Percentiles rank a stretch among this genome's conserved stretches.
phyloP scores from a whole-genome alignment of 2,329 filamentous ascomycete genomes.

The Beauveria scarabaeidicola region DNA sequence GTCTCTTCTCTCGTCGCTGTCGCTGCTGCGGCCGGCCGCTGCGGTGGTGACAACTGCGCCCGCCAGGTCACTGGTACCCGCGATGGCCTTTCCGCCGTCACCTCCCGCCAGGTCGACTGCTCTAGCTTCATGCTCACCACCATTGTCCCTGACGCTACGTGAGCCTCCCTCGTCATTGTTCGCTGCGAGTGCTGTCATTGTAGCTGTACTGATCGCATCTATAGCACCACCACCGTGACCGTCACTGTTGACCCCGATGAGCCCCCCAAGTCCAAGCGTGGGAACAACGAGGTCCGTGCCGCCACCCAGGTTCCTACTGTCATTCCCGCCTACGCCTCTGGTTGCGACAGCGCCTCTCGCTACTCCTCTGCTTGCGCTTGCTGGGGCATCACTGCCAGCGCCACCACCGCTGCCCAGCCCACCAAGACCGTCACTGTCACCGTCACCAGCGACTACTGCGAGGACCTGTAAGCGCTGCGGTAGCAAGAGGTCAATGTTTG shows the following conservation, averaged over 20 bases:
- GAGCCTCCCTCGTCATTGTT: conserved; percentile 15
- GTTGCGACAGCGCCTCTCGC: conserved; percentile 24
- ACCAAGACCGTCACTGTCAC: conserved; percentile 34
- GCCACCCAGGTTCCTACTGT: conserved; percentile 23
- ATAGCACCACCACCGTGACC: conserved; percentile 30
- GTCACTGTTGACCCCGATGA: conserved; percentile 27
- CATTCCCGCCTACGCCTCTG: conserved; percentile 33
- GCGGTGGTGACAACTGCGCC: conserved; percentile 38
- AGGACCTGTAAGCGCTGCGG: conserved; percentile 21
- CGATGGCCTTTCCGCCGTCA: conserved; percentile 25
- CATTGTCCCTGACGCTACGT: conserved; percentile 33
- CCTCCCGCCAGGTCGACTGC: conserved; percentile 31
- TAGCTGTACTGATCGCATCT: background rate
- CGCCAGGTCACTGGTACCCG: conserved; percentile 37
- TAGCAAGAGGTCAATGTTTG: background rate
- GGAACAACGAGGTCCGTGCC: conserved; percentile 21
- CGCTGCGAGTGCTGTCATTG: background rate
- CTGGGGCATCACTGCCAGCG: conserved; percentile 33
- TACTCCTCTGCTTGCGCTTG: conserved; percentile 37
- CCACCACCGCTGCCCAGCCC: conserved; percentile 29
- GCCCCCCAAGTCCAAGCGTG: conserved; percentile 22
- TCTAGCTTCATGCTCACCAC: conserved; percentile 31
- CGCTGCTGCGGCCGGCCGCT: conserved; percentile 28
- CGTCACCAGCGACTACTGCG: conserved; percentile 33
- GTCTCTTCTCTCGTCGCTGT: conserved; percentile 28